A percentile compares a stretch with the other conserved stretches of the same genome.
Conservation (phyloP, 345 rosid genomes). For the Punica granatum region DNA sequence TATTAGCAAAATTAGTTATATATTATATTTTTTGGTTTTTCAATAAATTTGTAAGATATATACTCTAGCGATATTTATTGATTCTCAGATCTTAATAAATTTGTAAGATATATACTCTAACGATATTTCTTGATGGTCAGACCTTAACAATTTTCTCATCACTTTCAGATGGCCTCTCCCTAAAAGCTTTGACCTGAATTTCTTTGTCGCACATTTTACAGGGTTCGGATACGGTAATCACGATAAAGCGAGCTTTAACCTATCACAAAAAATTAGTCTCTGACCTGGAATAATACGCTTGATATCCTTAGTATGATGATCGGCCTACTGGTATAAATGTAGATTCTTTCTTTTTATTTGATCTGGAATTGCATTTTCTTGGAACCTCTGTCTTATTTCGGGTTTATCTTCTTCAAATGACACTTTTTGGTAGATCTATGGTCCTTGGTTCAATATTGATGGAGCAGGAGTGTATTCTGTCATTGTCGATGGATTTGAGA, state of each 20-base stretch:
- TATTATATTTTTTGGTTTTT: too few species aligned
- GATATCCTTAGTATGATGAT: constrained; percentile 52
- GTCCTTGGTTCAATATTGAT: constrained; percentile 54
- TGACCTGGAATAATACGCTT: constrained; percentile 39
- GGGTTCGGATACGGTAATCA: constrained; percentile 53
- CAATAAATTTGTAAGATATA: too few species aligned
- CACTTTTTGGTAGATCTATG: constrained; percentile 35
- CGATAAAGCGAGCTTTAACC: constrained; percentile 35
- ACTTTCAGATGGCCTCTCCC: too few species aligned
- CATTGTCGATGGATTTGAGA: constrained; percentile 15
- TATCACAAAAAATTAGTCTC: constrained; percentile 31
- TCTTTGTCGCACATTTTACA: constrained; percentile 12
- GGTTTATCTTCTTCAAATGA: neutral
- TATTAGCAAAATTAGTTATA: too few species aligned
- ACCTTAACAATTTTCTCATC: too few species aligned
- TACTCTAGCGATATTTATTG: too few species aligned
- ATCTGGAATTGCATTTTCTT: neutral
- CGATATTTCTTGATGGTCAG: too few species aligned
- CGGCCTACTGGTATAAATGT: constrained; percentile 50
- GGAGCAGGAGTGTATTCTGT: constrained; percentile 49
- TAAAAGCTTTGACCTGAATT: neutral
- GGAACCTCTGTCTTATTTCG: neutral
- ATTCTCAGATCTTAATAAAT: too few species aligned
- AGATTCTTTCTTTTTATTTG: too few species aligned
- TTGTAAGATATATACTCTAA: too few species aligned